A percentile compares a stretch with the other conserved stretches of the same genome.
These are phyloP conservation scores for Suillus americanus DNA, from an alignment of 768 basidiomycete species.

Conservation along the genomic window DNA sequence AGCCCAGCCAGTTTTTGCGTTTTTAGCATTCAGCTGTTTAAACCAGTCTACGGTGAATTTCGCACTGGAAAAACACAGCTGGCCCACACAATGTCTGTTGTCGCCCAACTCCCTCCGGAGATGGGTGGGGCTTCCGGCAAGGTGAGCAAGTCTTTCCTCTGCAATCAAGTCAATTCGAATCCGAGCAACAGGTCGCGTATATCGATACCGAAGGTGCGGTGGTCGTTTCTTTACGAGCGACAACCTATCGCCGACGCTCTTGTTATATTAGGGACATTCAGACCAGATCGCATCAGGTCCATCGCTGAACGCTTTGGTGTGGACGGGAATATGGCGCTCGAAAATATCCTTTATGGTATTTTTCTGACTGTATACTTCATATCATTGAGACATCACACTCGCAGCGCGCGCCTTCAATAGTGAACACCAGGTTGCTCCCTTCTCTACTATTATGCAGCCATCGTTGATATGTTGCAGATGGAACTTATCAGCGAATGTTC, in stretches of 20 bases:
- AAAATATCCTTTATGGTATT: slow-evolving; percentile 88
- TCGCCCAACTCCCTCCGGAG: slow-evolving; percentile 85
- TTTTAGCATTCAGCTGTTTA: slow-evolving; percentile 1
- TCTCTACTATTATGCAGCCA: slow-evolving; percentile 4
- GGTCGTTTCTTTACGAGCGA: neutral
- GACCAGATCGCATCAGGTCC: slow-evolving; percentile 87
- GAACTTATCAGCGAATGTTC: slow-evolving; percentile 90
- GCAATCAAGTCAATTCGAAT: neutral
- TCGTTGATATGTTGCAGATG: slow-evolving; percentile 52
- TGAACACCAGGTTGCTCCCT: slow-evolving; percentile 74
- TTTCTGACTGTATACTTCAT: neutral
- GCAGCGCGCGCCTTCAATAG: slow-evolving; percentile 88
- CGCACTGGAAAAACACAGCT: slow-evolving; percentile 96
- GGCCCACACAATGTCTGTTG: slow-evolving; percentile 92
- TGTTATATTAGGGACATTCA: slow-evolving; percentile 73
- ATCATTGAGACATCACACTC: slow-evolving; percentile 16
- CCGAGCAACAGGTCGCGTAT: slow-evolving; percentile 68
- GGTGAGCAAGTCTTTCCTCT: slow-evolving; percentile 36
- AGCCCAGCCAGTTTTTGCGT: neutral
- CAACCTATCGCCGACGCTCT: slow-evolving; percentile 21
- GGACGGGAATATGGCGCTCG: slow-evolving; percentile 82
- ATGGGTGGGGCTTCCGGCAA: slow-evolving; percentile 91
- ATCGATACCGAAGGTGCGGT: slow-evolving; percentile 79
- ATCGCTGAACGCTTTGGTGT: slow-evolving; percentile 95
- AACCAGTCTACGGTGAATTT: slow-evolving; percentile 89